These are phyloP conservation scores for Venturia pyrina DNA, from an alignment of 2,329 filamentous ascomycete genomes.

Conservation along the genomic window DNA sequence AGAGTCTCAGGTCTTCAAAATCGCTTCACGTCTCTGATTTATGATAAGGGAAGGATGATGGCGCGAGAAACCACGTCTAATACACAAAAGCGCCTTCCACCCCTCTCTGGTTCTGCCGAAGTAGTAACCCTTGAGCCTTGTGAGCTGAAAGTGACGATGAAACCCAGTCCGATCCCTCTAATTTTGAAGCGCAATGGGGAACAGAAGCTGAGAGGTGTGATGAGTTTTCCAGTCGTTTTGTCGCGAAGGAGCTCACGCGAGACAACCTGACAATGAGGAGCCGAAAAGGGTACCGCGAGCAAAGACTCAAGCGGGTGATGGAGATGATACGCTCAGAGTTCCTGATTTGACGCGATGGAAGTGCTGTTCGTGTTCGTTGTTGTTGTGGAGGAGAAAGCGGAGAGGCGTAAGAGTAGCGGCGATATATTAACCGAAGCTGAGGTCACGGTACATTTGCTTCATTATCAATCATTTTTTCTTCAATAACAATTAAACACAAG, in stretches of 20 bases:
- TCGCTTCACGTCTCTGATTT: slow-evolving; percentile 5
- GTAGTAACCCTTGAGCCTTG: neutral
- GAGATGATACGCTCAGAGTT: neutral
- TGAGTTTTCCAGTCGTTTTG: neutral
- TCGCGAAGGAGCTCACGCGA: neutral
- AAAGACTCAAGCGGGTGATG: neutral
- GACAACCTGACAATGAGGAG: neutral
- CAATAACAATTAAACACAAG: neutral
- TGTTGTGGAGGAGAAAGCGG: neutral
- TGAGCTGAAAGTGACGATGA: slow-evolving; percentile 5
- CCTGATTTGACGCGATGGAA: neutral
- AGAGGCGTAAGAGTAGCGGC: neutral
- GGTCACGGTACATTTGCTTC: no score
- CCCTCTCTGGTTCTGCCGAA: neutral
- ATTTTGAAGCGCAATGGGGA: neutral
- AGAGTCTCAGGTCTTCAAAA: slow-evolving; percentile 4
- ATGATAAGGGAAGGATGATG: slow-evolving; percentile 2
- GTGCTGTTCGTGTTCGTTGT: neutral
- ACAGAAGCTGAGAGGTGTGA: neutral
- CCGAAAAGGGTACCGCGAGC: neutral
- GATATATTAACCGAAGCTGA: neutral
- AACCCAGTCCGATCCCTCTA: neutral
- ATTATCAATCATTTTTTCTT: neutral
- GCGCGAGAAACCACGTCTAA: neutral
- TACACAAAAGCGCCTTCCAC: slow-evolving; percentile 4